phyloP scores from a whole-genome alignment of 257 asterid species.

The Solanum chmielewskii region DNA sequence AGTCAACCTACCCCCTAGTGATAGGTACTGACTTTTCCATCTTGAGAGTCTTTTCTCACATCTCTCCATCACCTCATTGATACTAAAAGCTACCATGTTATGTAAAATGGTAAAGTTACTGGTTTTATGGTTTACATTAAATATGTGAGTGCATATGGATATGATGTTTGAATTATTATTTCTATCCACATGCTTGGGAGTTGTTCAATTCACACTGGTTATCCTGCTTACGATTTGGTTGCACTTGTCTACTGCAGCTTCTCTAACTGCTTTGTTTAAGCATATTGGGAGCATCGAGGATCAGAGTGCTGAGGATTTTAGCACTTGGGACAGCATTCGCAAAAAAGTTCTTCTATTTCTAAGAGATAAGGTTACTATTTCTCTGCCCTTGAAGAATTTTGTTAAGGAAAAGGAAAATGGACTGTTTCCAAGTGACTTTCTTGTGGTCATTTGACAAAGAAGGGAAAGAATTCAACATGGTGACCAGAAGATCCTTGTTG shows the following conservation, averaged over 20 bases:
- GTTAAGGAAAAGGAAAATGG: background rate
- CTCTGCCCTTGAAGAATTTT: background rate
- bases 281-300: constrained; percentile 79
- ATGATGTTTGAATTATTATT: background rate
- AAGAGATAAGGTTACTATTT: constrained; percentile 55
- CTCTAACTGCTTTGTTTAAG: constrained; percentile 83
- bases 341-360: constrained; percentile 82
- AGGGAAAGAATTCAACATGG: background rate
- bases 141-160: background rate
- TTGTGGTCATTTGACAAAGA: background rate
- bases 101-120: background rate
- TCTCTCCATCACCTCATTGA: no score
- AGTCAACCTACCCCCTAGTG: no score
- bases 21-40: no score
- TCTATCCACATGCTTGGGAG: background rate
- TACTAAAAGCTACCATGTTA: background rate
- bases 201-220: background rate
- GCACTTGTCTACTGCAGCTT: constrained; percentile 46
- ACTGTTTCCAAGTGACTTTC: background rate
- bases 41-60: no score
- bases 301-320: constrained; percentile 57
- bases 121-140: background rate
- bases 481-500: background rate
- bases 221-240: background rate
- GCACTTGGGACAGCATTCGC: constrained; percentile 77